Evolutionary conservation across 192 early-diverging fungal species (phyloP), one percentile per base, ranked within the genome.

Genomic region (Podochytrium sp.): DNA sequence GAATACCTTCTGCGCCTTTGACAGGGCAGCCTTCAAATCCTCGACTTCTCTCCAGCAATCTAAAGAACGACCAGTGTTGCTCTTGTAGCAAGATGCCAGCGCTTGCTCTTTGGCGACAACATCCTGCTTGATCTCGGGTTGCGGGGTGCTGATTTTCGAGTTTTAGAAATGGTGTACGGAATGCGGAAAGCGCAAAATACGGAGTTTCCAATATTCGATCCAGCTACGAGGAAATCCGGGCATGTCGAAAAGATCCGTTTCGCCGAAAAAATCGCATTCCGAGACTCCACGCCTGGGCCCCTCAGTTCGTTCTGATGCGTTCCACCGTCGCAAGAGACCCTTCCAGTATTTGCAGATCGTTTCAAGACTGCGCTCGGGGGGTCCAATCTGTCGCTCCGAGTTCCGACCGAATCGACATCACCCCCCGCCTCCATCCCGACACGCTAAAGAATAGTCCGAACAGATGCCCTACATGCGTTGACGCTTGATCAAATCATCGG

Each of bases 41-140:
- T 86, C 83, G 27, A 90, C 85, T 77, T 90, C 88, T 27, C 77
- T 80, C 88, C 88, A 90, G 78, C 86, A 90, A 70, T 90, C 85
- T 68, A 90, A 76, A 6, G 83, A 66, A 2, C 84, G 79, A 32
- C 72, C 65, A 18, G 76, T 73, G 72, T 86, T 90, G 25, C 81
- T 81, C 63, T 76, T 68, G 64, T 85, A 85, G 51, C 83, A 85
- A 20, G 43, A 41, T 12, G 77, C 50, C 16, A 82, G 73, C 35
- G 76, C 78, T 6, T 75, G 58, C 47, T 81, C 73, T 52, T 61
- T 69, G 6, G 10, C 67, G 32, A 76, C 34, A 51, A 55, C 40
- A 43, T 63, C 76, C 14, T 63, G 52, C 1, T 66, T 50, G 33
- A 50, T 27, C 1, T 4, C 53, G 14, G 56, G 51, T 32, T 65